Base-by-base conservation (phyloP, 1,284 basidiomycete genomes). In the Melanopsichium pennsylvanicum region DNA sequence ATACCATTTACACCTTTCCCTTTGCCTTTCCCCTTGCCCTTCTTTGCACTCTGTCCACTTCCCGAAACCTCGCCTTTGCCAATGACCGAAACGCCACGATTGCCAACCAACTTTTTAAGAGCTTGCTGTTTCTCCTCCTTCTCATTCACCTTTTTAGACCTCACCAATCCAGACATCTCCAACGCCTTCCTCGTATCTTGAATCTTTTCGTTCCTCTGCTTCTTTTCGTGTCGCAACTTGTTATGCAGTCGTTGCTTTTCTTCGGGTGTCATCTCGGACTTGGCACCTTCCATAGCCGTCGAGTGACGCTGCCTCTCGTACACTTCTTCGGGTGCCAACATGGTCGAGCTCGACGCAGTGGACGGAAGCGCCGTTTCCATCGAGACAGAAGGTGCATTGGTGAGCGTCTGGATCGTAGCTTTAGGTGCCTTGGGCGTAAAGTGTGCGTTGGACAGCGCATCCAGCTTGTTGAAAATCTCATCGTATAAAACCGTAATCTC, bases 371-470 rank as follows among this genome's bases (percentile, higher is more conserved):
- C 91, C 2, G 92, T 91, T 82, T 98, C 96, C 72, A 97, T 83
- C 2, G 88, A 86, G n/a, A 93, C 86, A 0, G 91, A 88, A 0
- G 95, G 87, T 7, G 91, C 84, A 78, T 97, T 94, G 18, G 90
- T 86, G 19, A 97, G 83, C 0, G 92, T 92, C 6, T 90, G 88
- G 76, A 98, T 97, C 0, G 85, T 86, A 2, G 90, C 89, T 81
- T 94, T 97, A 23, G 95, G 93, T 79, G 89, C 88, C 82, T 97
- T 97, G 4, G 96, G 96, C 5, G 92, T 91, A 81, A 93, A 97
- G 83, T 97, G 92, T 3, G 94, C 89, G 79, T 96, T 97, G 80
- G 90, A 91, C 35, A 98, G 84, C 7, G 94, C 93, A 82, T 98
- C 95, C 25, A 98, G 85, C 82, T 96, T 97, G 60, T 86, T 85